Percentiles rank a stretch among this genome's conserved stretches.
Evolutionary conservation across 2,329 filamentous ascomycete species (phyloP).

Genomic region (Didymella keratinophila): DNA sequence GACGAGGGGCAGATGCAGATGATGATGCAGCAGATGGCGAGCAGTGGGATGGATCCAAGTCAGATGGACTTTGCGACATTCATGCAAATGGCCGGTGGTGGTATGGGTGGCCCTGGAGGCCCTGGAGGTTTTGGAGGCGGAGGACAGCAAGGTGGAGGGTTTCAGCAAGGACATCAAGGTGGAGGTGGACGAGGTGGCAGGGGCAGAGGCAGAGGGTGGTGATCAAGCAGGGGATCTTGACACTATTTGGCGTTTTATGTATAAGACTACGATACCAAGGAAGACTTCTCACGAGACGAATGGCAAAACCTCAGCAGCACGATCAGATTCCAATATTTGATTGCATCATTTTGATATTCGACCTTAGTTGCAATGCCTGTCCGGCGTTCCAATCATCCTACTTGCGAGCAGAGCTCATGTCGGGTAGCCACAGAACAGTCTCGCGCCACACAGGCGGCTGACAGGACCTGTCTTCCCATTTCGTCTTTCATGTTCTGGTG

Average conservation of each 20-base stretch:
- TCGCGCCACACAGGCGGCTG: neutral
- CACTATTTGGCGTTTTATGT: conserved; percentile 31
- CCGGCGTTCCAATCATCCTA: neutral
- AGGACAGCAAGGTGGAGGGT: conserved; percentile 37
- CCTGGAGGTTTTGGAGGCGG: conserved; percentile 27
- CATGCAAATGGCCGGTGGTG: conserved; percentile 47
- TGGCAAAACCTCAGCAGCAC: conserved; percentile 2
- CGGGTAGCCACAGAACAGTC: neutral
- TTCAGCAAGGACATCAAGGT: conserved; percentile 42
- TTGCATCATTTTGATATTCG: neutral
- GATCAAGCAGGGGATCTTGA: neutral
- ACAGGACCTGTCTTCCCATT: neutral
- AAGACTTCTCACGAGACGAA: conserved; percentile 17
- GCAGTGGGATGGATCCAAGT: conserved; percentile 53
- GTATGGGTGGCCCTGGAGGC: conserved; percentile 36
- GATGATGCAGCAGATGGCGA: conserved; percentile 64
- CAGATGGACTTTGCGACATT: conserved; percentile 47
- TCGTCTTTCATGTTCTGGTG: neutral
- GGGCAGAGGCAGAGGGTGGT: conserved; percentile 37
- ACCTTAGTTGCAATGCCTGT: neutral
- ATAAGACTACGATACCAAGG: conserved; percentile 28
- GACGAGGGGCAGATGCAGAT: conserved; percentile 66
- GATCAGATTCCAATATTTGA: neutral
- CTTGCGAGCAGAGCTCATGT: neutral
- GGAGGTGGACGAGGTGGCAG: conserved; percentile 33